Evolutionary conservation across 768 basidiomycete species (phyloP).

Genomic region (Pisolithus tinctorius): DNA sequence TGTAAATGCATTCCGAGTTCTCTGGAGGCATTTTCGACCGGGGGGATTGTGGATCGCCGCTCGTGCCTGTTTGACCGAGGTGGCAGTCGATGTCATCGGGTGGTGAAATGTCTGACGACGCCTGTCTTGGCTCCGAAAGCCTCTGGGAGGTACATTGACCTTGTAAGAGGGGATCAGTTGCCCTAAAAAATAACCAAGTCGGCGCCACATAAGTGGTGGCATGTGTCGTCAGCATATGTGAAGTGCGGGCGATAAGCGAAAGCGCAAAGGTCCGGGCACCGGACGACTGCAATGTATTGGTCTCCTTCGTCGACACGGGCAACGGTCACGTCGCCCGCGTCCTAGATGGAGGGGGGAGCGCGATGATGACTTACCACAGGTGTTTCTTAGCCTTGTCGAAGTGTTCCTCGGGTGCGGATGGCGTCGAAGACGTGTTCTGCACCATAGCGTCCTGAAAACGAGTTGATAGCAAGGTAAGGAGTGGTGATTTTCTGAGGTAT

Average conservation of each 20-base stretch:
- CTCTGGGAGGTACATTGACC: slow-evolving; percentile 16
- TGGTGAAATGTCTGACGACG: slow-evolving; percentile 11
- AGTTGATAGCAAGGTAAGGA: slow-evolving; percentile 15
- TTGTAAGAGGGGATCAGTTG: slow-evolving; percentile 23
- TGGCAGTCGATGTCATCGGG: slow-evolving; percentile 18
- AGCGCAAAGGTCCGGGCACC: slow-evolving; percentile 5
- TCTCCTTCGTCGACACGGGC: slow-evolving; percentile 1
- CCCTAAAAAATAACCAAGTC: slow-evolving; percentile 19
- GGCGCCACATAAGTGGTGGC: slow-evolving; percentile 12
- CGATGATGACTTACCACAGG: slow-evolving; percentile 17
- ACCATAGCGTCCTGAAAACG: slow-evolving; percentile 15
- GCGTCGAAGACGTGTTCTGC: slow-evolving; percentile 14
- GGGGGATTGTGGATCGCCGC: slow-evolving; percentile 15
- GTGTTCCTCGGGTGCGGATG: slow-evolving; percentile 22
- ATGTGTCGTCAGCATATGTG: slow-evolving; percentile 27
- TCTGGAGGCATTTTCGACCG: slow-evolving; percentile 15
- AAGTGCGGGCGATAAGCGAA: slow-evolving; percentile 18
- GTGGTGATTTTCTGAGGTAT: slow-evolving; percentile 19
- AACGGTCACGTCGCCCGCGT: slow-evolving; percentile 4
- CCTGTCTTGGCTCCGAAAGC: slow-evolving; percentile 8
- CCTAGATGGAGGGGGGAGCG: slow-evolving; percentile 2
- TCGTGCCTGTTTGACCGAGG: slow-evolving; percentile 11
- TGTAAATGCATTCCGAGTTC: slow-evolving; percentile 16
- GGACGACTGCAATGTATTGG: background rate
- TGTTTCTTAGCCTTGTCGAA: slow-evolving; percentile 32